phyloP scores from a whole-genome alignment of 2,329 filamentous ascomycete species.

The Sporothrix globosa region DNA sequence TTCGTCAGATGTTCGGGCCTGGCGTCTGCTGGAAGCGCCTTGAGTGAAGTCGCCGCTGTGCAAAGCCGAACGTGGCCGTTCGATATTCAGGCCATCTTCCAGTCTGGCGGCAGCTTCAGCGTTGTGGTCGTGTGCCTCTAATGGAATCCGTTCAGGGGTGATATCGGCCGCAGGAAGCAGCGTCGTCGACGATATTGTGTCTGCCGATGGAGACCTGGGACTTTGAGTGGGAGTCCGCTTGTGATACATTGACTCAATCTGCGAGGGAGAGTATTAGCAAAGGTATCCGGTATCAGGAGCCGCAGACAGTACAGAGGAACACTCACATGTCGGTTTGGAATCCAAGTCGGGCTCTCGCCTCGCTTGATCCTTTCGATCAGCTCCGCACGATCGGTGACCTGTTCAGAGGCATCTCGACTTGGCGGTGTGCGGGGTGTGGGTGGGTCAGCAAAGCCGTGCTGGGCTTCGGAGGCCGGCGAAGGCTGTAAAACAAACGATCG shows the following conservation, averaged over 20 bases:
- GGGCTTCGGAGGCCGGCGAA: neutral
- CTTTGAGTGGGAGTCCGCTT: slow-evolving; percentile 45
- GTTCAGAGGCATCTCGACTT: slow-evolving; percentile 40
- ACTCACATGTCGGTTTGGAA: slow-evolving; percentile 64
- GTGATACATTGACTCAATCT: slow-evolving; percentile 51
- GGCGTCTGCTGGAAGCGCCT: neutral
- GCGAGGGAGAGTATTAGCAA: neutral
- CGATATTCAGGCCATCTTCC: slow-evolving; percentile 66
- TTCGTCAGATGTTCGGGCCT: neutral
- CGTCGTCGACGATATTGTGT: slow-evolving; percentile 41
- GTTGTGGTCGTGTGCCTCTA: slow-evolving; percentile 41
- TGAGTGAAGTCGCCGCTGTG: slow-evolving; percentile 69
- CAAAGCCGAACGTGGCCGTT: slow-evolving; percentile 77
- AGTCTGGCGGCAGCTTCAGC: slow-evolving; percentile 49
- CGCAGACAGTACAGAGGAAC: neutral
- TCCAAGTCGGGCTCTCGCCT: slow-evolving; percentile 75
- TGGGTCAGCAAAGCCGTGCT: neutral
- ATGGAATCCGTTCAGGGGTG: slow-evolving; percentile 50
- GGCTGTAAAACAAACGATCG: neutral
- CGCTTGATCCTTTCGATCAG: slow-evolving; percentile 84
- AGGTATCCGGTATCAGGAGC: neutral
- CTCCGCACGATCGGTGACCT: slow-evolving; percentile 68
- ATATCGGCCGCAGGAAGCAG: slow-evolving; percentile 54
- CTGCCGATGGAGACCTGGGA: slow-evolving; percentile 44
- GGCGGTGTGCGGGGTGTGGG: slow-evolving; percentile 38